A percentile compares a stretch with the other conserved stretches of the same genome.
Evolutionary conservation across 2,329 filamentous ascomycete species (phyloP).

Genomic region (Ascochyta pisi): DNA sequence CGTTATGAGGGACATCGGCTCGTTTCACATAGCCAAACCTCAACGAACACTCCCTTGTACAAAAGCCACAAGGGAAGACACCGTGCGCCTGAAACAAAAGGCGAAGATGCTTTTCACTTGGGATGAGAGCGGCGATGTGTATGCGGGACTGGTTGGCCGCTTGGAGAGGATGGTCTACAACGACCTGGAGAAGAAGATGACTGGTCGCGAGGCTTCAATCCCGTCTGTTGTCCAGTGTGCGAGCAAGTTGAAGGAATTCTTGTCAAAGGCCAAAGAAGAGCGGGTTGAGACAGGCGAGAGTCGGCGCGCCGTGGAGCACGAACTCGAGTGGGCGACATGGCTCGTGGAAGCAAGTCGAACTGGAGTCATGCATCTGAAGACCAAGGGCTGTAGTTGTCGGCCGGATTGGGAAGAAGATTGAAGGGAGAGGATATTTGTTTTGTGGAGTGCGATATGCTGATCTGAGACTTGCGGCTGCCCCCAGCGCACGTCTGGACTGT

Average conservation of each 20-base stretch:
- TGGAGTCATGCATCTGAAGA: slow-evolving; percentile 42
- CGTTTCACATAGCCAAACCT: slow-evolving; percentile 27
- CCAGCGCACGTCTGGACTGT: not conserved
- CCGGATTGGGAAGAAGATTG: slow-evolving; percentile 32
- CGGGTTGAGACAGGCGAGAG: slow-evolving; percentile 35
- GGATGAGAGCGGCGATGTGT: slow-evolving; percentile 28
- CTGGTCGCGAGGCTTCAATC: not conserved
- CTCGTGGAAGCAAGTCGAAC: slow-evolving; percentile 30
- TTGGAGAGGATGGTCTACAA: slow-evolving; percentile 13
- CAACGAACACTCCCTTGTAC: slow-evolving; percentile 31
- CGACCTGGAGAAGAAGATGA: slow-evolving; percentile 4
- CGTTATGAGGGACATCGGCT: slow-evolving; percentile 30
- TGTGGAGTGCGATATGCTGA: not conserved
- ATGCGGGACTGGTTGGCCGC: slow-evolving; percentile 17
- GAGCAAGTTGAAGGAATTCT: slow-evolving; percentile 24
- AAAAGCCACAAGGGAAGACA: slow-evolving; percentile 30
- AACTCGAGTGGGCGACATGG: slow-evolving; percentile 42
- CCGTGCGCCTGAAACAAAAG: slow-evolving; percentile 21
- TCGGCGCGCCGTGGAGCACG: slow-evolving; percentile 30
- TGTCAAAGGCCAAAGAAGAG: slow-evolving; percentile 23
- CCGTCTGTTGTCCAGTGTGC: slow-evolving; percentile 19
- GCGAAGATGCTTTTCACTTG: slow-evolving; percentile 29
- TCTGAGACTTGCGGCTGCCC: not conserved
- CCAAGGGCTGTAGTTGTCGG: slow-evolving; percentile 32
- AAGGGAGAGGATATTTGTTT: not conserved